These are phyloP conservation scores for Periglandula ipomoeae DNA, from an alignment of 2,329 filamentous ascomycete genomes.

Conservation along the genomic window DNA sequence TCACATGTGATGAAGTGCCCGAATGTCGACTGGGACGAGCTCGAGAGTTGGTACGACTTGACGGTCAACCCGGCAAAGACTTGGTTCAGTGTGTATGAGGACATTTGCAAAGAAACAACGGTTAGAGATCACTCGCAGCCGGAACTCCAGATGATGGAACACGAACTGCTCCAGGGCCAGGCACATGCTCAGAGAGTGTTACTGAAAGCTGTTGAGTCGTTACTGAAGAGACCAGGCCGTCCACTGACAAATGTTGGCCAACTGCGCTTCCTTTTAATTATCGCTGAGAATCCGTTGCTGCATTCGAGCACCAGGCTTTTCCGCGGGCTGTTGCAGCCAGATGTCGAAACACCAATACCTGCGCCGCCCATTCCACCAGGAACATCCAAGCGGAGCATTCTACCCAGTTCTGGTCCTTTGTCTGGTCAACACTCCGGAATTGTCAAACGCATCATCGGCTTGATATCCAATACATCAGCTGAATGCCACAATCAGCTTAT, in stretches of 20 bases:
- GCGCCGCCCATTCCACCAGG: not conserved
- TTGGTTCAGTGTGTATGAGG: conserved; percentile 55
- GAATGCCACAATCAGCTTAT: conserved; percentile 70
- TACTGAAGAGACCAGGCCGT: conserved; percentile 71
- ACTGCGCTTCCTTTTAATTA: conserved; percentile 66
- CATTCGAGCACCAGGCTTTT: conserved; percentile 36
- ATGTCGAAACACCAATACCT: conserved; percentile 6
- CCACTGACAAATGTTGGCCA: conserved; percentile 60
- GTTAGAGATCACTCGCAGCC: conserved; percentile 25
- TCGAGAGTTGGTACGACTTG: conserved; percentile 65
- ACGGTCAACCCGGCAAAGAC: conserved; percentile 57
- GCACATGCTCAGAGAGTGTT: conserved; percentile 60
- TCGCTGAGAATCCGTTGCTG: conserved; percentile 71
- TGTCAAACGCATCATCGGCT: conserved; percentile 73
- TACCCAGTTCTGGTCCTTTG: conserved; percentile 30
- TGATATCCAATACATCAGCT: conserved; percentile 66
- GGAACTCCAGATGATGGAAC: conserved; percentile 36
- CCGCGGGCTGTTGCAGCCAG: conserved; percentile 29
- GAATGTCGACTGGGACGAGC: conserved; percentile 64
- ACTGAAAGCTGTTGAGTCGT: conserved; percentile 67
- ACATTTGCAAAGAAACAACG: conserved; percentile 25
- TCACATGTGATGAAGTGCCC: conserved; percentile 27
- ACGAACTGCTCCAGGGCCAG: conserved; percentile 46
- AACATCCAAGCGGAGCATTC: not conserved
- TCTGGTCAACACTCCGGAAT: conserved; percentile 70